These are phyloP conservation scores for Irpex sp. DNA, from an alignment of 1,284 basidiomycete species.

Conservation along the genomic window DNA sequence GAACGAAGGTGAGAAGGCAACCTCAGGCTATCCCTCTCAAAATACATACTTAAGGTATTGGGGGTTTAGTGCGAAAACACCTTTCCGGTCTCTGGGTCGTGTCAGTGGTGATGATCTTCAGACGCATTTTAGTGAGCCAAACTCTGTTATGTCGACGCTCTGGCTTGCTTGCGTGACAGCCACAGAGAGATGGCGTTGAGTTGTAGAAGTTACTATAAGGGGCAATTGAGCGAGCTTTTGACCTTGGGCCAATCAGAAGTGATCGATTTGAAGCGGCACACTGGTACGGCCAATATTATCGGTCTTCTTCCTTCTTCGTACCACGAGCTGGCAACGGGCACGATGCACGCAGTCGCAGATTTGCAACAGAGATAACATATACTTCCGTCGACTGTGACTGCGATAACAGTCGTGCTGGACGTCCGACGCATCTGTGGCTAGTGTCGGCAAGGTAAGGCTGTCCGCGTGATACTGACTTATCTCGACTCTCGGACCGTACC, in stretches of 20 bases:
- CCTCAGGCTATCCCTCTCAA: no score
- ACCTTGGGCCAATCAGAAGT: not conserved
- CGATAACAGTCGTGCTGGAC: not conserved
- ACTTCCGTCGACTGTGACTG: no score
- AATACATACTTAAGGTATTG: no score
- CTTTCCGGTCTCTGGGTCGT: no score
- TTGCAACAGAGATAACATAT: no score
- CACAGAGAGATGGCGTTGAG: not conserved
- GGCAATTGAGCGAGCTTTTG: not conserved
- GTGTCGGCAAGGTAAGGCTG: not conserved
- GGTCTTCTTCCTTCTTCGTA: not conserved
- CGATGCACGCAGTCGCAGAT: not conserved
- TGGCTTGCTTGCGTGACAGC: no score
- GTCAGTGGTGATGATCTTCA: no score
- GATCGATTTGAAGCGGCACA: not conserved
- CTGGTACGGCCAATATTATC: not conserved
- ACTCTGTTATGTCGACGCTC: no score
- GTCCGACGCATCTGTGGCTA: not conserved
- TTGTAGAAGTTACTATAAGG: not conserved
- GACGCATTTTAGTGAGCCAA: no score
- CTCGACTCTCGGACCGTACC: conserved; percentile 3
- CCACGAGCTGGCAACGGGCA: not conserved
- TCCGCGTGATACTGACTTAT: not conserved
- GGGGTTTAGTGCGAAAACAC: no score
- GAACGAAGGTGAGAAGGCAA: no score